Evolutionary conservation across 2,329 filamentous ascomycete genomes (phyloP).

Genomic region (Fusarium ramigenum): DNA sequence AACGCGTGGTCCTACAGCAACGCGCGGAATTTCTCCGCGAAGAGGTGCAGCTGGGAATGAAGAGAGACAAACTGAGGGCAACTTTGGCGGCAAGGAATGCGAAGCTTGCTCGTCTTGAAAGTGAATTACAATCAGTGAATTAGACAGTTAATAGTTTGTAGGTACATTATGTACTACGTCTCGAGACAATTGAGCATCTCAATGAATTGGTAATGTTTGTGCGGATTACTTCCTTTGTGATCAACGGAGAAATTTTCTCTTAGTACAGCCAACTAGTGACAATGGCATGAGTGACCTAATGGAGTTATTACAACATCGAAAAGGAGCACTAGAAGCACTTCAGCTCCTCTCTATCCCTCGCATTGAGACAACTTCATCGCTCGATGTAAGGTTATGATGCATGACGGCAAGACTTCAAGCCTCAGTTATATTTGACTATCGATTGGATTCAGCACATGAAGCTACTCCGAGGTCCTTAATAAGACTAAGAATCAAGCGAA

Average conservation of each 20-base stretch:
- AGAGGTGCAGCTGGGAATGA: neutral
- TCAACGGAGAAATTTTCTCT: accelerated
- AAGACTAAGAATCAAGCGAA: neutral
- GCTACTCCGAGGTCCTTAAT: accelerated
- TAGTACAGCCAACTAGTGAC: neutral
- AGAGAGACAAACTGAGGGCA: neutral
- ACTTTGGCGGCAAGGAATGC: no score
- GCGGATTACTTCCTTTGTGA: accelerated
- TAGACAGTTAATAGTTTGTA: accelerated
- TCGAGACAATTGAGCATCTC: neutral
- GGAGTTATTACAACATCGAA: neutral
- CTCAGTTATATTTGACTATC: neutral
- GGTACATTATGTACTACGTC: neutral
- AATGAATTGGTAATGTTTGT: accelerated
- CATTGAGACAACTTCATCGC: accelerated
- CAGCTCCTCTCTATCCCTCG: accelerated
- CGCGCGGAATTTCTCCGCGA: neutral
- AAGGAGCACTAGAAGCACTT: neutral
- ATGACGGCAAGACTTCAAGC: neutral
- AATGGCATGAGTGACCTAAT: neutral
- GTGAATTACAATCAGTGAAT: neutral
- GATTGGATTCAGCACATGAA: neutral
- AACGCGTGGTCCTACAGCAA: neutral
- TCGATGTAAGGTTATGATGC: accelerated
- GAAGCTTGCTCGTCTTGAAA: neutral